Conservation (phyloP, 306 rosid genomes). For the Cicer bijugum region DNA sequence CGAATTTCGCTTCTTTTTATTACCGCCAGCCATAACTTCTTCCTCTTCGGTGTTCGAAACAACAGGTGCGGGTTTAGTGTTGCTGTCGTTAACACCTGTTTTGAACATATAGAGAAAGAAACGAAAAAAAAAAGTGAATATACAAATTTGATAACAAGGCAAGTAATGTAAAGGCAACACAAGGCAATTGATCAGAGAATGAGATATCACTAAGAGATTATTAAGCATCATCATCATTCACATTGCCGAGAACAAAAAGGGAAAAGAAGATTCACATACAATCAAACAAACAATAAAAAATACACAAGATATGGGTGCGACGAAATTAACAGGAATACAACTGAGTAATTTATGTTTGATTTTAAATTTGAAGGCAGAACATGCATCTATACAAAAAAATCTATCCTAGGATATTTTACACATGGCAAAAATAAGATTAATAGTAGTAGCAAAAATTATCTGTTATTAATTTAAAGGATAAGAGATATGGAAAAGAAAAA, state of each 20-base stretch:
- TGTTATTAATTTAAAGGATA: not conserved
- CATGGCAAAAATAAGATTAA: not conserved
- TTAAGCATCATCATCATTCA: slow-evolving; percentile 24
- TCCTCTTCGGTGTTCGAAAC: slow-evolving; percentile 42
- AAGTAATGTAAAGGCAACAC: not conserved
- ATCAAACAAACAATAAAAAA: slow-evolving; percentile 16
- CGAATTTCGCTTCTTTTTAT: slow-evolving; percentile 62
- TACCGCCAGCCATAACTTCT: slow-evolving; percentile 43
- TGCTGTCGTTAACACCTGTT: slow-evolving; percentile 49
- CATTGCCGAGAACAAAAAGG: not conserved
- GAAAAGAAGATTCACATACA: not conserved
- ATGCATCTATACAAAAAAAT: slow-evolving; percentile 3
- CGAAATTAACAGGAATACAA: not conserved
- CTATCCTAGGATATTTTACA: not conserved
- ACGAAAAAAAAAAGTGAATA: not conserved
- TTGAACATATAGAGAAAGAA: not conserved
- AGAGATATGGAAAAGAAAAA: slow-evolving; percentile 1
- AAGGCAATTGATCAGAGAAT: slow-evolving; percentile 7
- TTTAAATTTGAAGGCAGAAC: slow-evolving; percentile 24
- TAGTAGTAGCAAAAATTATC: not conserved
- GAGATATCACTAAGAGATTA: not conserved
- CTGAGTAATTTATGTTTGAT: slow-evolving; percentile 1
- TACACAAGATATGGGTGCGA: slow-evolving; percentile 13
- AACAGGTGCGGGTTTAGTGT: slow-evolving; percentile 36
- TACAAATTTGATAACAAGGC: not conserved